Conservation (phyloP, 768 basidiomycete species). For the Leccinellum rugosiceps region DNA sequence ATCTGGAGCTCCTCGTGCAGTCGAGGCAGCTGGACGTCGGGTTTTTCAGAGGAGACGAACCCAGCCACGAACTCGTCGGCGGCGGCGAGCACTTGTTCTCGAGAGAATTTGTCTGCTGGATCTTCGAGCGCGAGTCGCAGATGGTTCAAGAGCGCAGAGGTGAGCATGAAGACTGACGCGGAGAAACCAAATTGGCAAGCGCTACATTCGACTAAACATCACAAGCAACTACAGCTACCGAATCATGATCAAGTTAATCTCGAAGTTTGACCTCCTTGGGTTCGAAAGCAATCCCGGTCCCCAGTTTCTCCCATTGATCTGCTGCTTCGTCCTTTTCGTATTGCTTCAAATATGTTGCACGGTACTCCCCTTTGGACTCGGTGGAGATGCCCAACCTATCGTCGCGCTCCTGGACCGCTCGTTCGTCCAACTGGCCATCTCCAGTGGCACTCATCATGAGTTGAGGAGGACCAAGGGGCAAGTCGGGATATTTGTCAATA, state of each 20-base stretch:
- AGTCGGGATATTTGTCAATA: slow-evolving; percentile 36
- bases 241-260: not conserved
- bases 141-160: slow-evolving; percentile 44
- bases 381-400: slow-evolving; percentile 23
- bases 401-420: slow-evolving; percentile 31
- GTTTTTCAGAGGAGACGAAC: slow-evolving; percentile 46
- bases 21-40: slow-evolving; percentile 41
- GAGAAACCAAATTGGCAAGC: slow-evolving; percentile 8
- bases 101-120: slow-evolving; percentile 47
- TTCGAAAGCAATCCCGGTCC: slow-evolving; percentile 35
- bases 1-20: slow-evolving; percentile 67
- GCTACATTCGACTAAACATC: not conserved
- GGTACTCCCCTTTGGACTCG: slow-evolving; percentile 31
- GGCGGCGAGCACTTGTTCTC: slow-evolving; percentile 45
- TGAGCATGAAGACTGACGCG: slow-evolving; percentile 26
- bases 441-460: slow-evolving; percentile 46
- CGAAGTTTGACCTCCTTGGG: slow-evolving; percentile 24
- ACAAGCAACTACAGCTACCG: not conserved
- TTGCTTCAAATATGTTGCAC: slow-evolving; percentile 36
- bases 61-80: slow-evolving; percentile 57
- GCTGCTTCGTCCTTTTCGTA: slow-evolving; percentile 37
- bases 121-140: slow-evolving; percentile 57
- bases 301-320: slow-evolving; percentile 38
- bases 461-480: slow-evolving; percentile 44
- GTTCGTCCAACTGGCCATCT: slow-evolving; percentile 34